These are phyloP conservation scores for Globisporangium carolinianum DNA, from an alignment of 352 stramenopile genomes.

Conservation along the genomic window DNA sequence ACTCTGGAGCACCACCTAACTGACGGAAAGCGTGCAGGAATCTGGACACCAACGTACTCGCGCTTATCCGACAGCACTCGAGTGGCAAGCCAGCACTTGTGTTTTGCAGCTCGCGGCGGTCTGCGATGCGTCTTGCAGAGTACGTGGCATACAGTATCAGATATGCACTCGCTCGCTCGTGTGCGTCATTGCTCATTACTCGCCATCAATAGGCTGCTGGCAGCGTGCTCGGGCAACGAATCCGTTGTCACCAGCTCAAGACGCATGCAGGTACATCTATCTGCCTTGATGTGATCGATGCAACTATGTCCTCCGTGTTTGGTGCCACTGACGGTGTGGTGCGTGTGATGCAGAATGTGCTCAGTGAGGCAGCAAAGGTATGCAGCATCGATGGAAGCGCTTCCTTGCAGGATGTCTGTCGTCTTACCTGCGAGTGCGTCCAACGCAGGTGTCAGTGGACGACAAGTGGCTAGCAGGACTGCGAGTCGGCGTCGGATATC, in stretches of 20 bases:
- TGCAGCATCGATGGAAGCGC: too few relatives aligned
- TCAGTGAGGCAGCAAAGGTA: not conserved
- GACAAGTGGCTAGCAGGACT: slow-evolving; percentile 9
- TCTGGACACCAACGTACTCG: slow-evolving; percentile 32
- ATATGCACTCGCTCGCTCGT: not conserved
- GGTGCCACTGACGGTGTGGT: too few relatives aligned
- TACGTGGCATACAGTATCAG: slow-evolving; percentile 1
- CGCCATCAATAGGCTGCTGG: slow-evolving; percentile 1
- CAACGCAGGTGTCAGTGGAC: slow-evolving; percentile 9
- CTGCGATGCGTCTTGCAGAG: slow-evolving; percentile 22
- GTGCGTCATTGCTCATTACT: not conserved
- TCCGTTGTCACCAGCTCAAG: not conserved
- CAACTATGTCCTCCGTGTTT: too few relatives aligned
- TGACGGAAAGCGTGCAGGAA: slow-evolving; percentile 17
- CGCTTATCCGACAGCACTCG: slow-evolving; percentile 35
- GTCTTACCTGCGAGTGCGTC: too few relatives aligned
- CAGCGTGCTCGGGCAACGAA: not conserved
- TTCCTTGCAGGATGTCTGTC: too few relatives aligned
- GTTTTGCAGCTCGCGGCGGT: slow-evolving; percentile 39
- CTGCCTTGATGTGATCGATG: too few relatives aligned
- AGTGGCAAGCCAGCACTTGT: slow-evolving; percentile 44
- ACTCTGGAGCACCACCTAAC: too few relatives aligned
- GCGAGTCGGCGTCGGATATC: slow-evolving; percentile 23
- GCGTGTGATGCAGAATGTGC: not conserved
- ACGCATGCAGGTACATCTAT: slow-evolving; percentile 6